Conservation (phyloP, 768 basidiomycete species). For the Mycena metata region DNA sequence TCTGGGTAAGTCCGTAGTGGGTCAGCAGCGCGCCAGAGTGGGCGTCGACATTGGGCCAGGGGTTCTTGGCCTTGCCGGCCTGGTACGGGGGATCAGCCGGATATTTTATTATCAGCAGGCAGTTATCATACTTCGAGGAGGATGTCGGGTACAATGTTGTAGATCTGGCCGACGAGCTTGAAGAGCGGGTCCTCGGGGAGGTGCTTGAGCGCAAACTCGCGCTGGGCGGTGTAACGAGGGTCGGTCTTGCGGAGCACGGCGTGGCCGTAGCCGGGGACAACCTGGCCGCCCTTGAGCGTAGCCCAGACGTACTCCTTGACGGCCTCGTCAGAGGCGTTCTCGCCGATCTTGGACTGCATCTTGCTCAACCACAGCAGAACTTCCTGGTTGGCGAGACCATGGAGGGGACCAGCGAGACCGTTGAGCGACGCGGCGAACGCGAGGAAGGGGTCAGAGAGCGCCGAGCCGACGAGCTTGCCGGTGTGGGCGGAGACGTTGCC, state of each 20-base stretch:
- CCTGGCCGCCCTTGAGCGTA: constrained; percentile 92
- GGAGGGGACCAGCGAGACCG: constrained; percentile 96
- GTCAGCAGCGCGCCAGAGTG: constrained; percentile 93
- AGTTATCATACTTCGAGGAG: constrained; percentile 81
- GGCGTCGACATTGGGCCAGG: constrained; percentile 97
- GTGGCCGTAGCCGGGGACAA: constrained; percentile 94
- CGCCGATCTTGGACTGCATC: constrained; percentile 92
- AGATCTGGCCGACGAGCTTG: constrained; percentile 93
- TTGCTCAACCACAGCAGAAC: constrained; percentile 94
- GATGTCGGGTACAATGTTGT: constrained; percentile 90
- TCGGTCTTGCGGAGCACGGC: constrained; percentile 92
- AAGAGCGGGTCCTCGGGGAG: constrained; percentile 90
- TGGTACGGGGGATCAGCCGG: constrained; percentile 43
- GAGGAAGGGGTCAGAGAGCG: constrained; percentile 98
- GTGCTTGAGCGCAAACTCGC: constrained; percentile 90
- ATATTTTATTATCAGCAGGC: constrained; percentile 2
- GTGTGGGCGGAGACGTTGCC: constrained; percentile 98
- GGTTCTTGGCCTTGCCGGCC: constrained; percentile 95
- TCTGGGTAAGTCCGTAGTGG: constrained; percentile 88
- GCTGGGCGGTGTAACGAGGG: constrained; percentile 92
- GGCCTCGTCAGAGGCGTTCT: constrained; percentile 85
- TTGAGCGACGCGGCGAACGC: constrained; percentile 93
- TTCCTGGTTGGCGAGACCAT: constrained; percentile 98
- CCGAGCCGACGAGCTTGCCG: constrained; percentile 93
- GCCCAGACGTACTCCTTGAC: constrained; percentile 96